Base-by-base conservation (phyloP, 768 basidiomycete genomes). In the Russula griseocarnosa region DNA sequence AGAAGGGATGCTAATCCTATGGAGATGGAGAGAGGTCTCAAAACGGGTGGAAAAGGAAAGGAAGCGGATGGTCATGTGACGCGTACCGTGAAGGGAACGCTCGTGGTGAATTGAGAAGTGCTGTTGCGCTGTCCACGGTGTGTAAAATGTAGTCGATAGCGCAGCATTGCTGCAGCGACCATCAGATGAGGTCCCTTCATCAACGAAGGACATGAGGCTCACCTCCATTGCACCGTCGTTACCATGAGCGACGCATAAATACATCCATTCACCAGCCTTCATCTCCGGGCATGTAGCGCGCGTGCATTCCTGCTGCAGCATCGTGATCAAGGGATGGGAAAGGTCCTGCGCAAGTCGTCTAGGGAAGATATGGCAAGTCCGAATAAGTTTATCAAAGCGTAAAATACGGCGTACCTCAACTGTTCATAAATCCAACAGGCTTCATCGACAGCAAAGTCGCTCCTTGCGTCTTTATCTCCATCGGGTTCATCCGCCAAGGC, bases 231-330 rank as follows among this genome's bases (percentile, higher is more conserved):
- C 83, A 11, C 88, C 87, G 62, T 91, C 90, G 70, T 86, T 91
- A 24, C 92, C 93, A 74, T 98, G 94, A 0, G 94, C 95, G 44
- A 95, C 94, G 69, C 96, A 98, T 7, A 98, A 77, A 75, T 97
- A 98, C 32, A 92, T 81, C 96, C 96, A 98, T 78, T 98, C 93
- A 60, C 92, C 92, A n/a, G 95, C 94, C 74, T 95, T 95, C 96
- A 99, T 99, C 76, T 96, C 88, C 1, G 94, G 92, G 79, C 96
- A 99, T 11, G 88, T 84, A 40, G 81, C 76, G 44, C 91, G 84
- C 14, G 87, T 92, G 72, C 95, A 98, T 73, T 92, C 91, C 69
- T 88, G 86, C 72, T 94, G 92, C 46, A 94, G 77, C 72, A 85
- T 86, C 1, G 88, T 90, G 52, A 95, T 90, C 47, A 94, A 79